These are phyloP conservation scores for Infundibulicybe gibba DNA, from an alignment of 768 basidiomycete genomes.

Conservation along the genomic window DNA sequence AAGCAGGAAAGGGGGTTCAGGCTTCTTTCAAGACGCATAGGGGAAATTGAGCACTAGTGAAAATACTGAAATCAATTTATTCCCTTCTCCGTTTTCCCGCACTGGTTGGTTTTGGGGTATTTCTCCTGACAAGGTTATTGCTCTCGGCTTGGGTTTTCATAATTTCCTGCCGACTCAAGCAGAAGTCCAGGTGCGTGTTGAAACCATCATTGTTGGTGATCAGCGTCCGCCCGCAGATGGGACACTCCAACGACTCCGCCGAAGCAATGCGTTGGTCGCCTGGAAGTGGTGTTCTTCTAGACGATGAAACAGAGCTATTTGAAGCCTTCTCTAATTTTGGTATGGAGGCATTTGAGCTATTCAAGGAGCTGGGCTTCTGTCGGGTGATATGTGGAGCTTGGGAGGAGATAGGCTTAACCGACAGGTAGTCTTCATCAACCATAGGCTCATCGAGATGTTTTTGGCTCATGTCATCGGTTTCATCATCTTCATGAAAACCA, in stretches of 20 bases:
- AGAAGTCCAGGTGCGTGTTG: conserved; percentile 89
- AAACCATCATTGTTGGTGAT: conserved; percentile 72
- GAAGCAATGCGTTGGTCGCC: too few species aligned
- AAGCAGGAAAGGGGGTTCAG: conserved; percentile 67
- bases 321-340: conserved; percentile 2
- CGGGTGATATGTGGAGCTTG: too few species aligned
- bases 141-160: conserved; percentile 57
- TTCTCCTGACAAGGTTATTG: conserved; percentile 9
- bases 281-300: neutral
- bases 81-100: neutral
- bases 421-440: conserved; percentile 12
- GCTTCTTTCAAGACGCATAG: conserved; percentile 78
- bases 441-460: conserved; percentile 16
- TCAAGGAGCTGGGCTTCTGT: neutral
- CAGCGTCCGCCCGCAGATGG: conserved; percentile 63
- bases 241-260: conserved; percentile 50
- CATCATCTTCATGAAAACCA: conserved; percentile 49
- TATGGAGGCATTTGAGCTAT: conserved; percentile 13
- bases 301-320: neutral
- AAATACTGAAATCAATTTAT: neutral
- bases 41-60: conserved; percentile 32
- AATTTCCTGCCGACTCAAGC: conserved; percentile 77
- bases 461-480: conserved; percentile 25
- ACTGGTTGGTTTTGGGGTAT: neutral
- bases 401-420: too few species aligned